Conservation (phyloP, 768 basidiomycete species). For the Leccinum disarticulatum region DNA sequence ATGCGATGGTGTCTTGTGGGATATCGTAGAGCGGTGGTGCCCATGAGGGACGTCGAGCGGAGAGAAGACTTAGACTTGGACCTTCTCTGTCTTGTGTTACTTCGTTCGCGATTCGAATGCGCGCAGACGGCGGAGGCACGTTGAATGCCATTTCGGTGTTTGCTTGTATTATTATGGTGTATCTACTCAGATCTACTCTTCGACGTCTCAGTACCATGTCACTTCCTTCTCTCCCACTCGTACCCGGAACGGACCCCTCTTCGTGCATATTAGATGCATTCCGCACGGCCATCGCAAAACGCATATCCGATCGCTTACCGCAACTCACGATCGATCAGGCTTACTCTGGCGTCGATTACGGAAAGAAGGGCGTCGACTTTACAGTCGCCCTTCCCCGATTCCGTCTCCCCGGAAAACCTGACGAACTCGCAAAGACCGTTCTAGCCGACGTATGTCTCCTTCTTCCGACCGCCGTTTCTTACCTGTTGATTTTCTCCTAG, state of each 20-base stretch:
- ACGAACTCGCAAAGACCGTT: constrained; percentile 73
- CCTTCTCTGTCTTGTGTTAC: constrained; percentile 26
- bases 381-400: constrained; percentile 91
- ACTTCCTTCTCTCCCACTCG: constrained; percentile 40
- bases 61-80: constrained; percentile 30
- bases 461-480: background rate
- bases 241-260: constrained; percentile 58
- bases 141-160: background rate
- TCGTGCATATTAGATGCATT: constrained; percentile 73
- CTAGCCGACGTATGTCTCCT: constrained; percentile 58
- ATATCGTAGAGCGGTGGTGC: constrained; percentile 30
- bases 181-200: background rate
- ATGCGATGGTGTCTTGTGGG: constrained; percentile 28
- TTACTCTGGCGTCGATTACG: constrained; percentile 83
- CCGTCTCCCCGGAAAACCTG: constrained; percentile 78
- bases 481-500: constrained; percentile 38
- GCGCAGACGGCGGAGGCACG: constrained; percentile 15
- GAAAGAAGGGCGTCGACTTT: constrained; percentile 93
- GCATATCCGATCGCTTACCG: constrained; percentile 63
- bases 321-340: constrained; percentile 71
- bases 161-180: background rate
- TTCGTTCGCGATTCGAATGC: constrained; percentile 23
- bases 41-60: constrained; percentile 35
- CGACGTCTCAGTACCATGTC: constrained; percentile 1
- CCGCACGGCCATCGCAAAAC: constrained; percentile 76